Conservation (phyloP, 1,139 yeast species). For the Debaryomyces udenii region DNA sequence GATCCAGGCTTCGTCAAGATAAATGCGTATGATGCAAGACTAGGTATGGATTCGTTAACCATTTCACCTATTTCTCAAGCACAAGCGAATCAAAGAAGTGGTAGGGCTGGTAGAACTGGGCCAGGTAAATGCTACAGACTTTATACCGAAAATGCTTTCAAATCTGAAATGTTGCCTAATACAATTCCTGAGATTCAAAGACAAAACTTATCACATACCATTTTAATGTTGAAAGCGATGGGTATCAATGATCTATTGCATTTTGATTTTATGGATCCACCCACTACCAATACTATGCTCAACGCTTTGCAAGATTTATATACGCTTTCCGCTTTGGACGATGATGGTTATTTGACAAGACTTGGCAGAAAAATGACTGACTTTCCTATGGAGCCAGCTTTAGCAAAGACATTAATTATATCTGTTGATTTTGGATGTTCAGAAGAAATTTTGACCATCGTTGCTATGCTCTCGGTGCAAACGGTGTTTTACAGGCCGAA, state of each 20-base stretch:
- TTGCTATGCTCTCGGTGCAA: constrained; percentile 91
- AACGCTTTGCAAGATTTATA: constrained; percentile 84
- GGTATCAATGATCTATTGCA: constrained; percentile 80
- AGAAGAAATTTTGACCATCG: constrained; percentile 80
- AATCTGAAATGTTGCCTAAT: constrained; percentile 79
- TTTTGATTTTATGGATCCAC: constrained; percentile 96
- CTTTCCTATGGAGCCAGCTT: constrained; percentile 93
- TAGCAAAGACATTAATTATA: constrained; percentile 78
- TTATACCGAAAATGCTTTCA: constrained; percentile 69
- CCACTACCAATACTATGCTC: constrained; percentile 73
- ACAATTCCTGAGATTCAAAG: constrained; percentile 93
- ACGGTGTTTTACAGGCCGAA: constrained; percentile 83
- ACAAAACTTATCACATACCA: constrained; percentile 82
- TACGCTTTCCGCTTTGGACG: constrained; percentile 80
- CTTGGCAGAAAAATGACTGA: constrained; percentile 86
- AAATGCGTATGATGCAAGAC: constrained; percentile 72
- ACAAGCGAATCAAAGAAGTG: constrained; percentile 80
- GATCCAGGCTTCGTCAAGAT: constrained; percentile 84
- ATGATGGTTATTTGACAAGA: constrained; percentile 70
- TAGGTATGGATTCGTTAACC: constrained; percentile 78
- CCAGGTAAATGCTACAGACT: constrained; percentile 80
- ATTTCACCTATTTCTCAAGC: constrained; percentile 80
- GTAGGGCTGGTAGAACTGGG: constrained; percentile 87
- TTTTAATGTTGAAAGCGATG: constrained; percentile 91
- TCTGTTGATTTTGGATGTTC: constrained; percentile 78